Conservation (phyloP, 345 rosid genomes). For the Gossypium mustelinum region DNA sequence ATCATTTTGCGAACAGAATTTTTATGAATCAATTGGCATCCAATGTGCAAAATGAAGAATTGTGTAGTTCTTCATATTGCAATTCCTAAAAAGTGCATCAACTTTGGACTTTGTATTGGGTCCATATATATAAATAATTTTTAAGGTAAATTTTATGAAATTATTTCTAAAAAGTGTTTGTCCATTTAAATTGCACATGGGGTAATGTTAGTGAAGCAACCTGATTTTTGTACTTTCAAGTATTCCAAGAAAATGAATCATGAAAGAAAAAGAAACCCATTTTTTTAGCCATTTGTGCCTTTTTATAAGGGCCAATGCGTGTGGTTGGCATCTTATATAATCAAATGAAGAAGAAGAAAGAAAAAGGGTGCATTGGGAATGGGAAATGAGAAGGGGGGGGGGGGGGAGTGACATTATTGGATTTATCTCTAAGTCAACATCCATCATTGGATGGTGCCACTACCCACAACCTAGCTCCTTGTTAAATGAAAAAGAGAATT, state of each 20-base stretch:
- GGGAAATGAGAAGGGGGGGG: not conserved
- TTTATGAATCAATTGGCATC: not conserved
- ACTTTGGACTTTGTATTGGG: not conserved
- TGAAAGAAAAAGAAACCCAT: not conserved
- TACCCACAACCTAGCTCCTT: conserved; percentile 10
- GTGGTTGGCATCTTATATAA: not conserved
- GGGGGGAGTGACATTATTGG: not conserved
- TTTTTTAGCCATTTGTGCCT: not conserved
- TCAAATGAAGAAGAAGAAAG: not conserved
- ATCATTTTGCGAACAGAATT: not conserved
- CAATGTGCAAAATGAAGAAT: not conserved
- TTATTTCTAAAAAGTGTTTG: too few species aligned
- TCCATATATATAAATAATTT: too few species aligned
- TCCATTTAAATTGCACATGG: conserved; percentile 13
- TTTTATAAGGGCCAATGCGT: not conserved
- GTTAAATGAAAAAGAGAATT: not conserved
- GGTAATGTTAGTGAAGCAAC: not conserved
- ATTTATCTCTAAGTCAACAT: conserved; percentile 6
- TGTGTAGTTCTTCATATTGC: not conserved
- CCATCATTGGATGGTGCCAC: conserved; percentile 16
- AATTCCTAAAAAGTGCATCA: not conserved
- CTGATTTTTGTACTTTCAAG: not conserved
- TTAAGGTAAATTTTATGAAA: too few species aligned
- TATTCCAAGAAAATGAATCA: not conserved
- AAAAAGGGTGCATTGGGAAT: not conserved